These are phyloP conservation scores for Copromyces sp. DNA, from an alignment of 495 filamentous ascomycete genomes.

Conservation along the genomic window DNA sequence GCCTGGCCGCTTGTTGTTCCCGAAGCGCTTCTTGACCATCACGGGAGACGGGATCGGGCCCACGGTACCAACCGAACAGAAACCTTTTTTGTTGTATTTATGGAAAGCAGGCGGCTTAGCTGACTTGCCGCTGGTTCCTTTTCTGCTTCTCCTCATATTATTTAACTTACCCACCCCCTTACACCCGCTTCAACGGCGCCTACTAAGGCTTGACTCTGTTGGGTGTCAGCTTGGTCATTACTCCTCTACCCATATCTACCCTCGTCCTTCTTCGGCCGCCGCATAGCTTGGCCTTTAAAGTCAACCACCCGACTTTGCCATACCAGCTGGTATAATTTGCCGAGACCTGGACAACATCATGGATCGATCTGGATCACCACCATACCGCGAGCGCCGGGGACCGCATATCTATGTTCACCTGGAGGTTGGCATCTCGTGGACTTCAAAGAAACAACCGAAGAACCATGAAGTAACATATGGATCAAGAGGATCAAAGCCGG, in stretches of 20 bases:
- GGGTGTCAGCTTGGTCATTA: neutral
- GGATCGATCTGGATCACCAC: conserved; percentile 17
- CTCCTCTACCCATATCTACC: neutral
- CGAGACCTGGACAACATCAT: conserved; percentile 11
- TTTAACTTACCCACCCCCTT: neutral
- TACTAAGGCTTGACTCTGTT: neutral
- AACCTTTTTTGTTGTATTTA: neutral
- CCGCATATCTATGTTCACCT: conserved; percentile 38
- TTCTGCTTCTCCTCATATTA: neutral
- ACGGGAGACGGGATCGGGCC: neutral
- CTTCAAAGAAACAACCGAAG: conserved; percentile 24
- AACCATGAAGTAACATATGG: conserved; percentile 35
- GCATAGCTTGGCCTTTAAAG: neutral
- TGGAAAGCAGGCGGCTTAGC: neutral
- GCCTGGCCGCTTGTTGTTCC: neutral
- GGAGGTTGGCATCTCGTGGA: conserved; percentile 37
- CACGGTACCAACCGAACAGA: neutral
- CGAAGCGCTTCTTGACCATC: neutral
- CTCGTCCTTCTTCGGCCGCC: neutral
- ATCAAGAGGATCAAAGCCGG: conserved; percentile 12
- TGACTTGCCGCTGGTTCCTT: neutral
- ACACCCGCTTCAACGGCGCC: neutral
- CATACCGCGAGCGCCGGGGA: conserved; percentile 14
- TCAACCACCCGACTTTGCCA: conserved; percentile 12
- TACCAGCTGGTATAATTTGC: neutral